phyloP scores from a whole-genome alignment of 768 basidiomycete genomes.

The Rhodotorula taiwanensis region DNA sequence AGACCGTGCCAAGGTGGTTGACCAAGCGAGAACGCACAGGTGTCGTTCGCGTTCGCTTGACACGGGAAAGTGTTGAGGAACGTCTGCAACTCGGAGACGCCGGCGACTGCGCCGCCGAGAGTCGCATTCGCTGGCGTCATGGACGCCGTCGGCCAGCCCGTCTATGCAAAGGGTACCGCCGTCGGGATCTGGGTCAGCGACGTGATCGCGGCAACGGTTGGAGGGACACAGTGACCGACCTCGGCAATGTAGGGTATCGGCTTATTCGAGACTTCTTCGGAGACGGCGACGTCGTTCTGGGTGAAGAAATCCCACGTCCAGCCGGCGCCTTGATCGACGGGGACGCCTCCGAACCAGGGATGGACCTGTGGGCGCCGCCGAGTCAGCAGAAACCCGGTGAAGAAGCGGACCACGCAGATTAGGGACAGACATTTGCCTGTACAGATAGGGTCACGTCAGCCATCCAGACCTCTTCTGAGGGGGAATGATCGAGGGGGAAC shows the following conservation, averaged over 20 bases:
- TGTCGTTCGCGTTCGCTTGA: slow-evolving; percentile 66
- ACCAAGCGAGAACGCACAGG: no score
- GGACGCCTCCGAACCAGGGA: slow-evolving; percentile 62
- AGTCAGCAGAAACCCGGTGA: slow-evolving; percentile 49
- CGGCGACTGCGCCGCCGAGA: slow-evolving; percentile 22
- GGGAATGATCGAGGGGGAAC: slow-evolving; percentile 54
- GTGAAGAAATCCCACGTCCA: slow-evolving; percentile 81
- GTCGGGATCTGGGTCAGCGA: no score
- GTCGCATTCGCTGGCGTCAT: slow-evolving; percentile 38
- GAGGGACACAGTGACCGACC: no score
- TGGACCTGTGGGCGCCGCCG: slow-evolving; percentile 54
- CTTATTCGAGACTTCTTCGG: slow-evolving; percentile 57
- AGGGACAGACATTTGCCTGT: background rate
- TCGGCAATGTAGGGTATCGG: slow-evolving; percentile 88
- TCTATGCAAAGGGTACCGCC: slow-evolving; percentile 43
- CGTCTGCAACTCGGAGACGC: slow-evolving; percentile 48
- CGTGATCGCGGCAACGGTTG: no score
- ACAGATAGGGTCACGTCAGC: slow-evolving; percentile 40
- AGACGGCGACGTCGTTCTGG: slow-evolving; percentile 47
- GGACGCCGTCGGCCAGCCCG: slow-evolving; percentile 50
- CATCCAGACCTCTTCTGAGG: no score
- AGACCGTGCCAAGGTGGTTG: no score
- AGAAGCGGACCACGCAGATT: background rate
- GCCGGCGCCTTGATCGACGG: slow-evolving; percentile 58
- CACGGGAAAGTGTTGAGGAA: slow-evolving; percentile 87